Base-by-base conservation (phyloP, 73 alveolate genomes). In the Paramecium primaurelia region DNA sequence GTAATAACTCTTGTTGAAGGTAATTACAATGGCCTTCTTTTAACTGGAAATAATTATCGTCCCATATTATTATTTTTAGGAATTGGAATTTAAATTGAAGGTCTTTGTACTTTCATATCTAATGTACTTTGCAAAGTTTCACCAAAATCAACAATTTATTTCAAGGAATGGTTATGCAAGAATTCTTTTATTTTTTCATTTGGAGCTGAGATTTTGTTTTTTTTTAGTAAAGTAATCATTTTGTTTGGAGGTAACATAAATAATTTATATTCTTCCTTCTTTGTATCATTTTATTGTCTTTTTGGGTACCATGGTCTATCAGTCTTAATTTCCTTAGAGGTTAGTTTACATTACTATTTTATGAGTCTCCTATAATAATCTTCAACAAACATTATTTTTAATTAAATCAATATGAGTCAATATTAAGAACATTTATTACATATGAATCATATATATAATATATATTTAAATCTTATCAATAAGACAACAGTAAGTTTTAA, bases 221-320 rank as follows among this genome's bases (percentile, higher is more conserved):
- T 80, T 47, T 80, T 80, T 18, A 80, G 75, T 80, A 80, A 28
- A 14, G 77, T 45, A 2, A 42, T 30, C 47, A 80, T 44, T 25
- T 80, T 80, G 16, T 80, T 80, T 8, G 91, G 91, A 22, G 91
- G 91, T 28, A 80, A 64, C 44, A 47, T 44, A 49, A 80, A 80
- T 10, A 18, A 80, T 45, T 47, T 80, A 42, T 25, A 80, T 44
- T 80, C 91, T 77, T 80, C 91, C 38, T 25, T 25, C 26, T 32
- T 64, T 9, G 84, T 32, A 30, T 64, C 84, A 32, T 64, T 64
- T 64, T 64, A 64, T 3, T 2, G 49, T n/a, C 30, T 64, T 64
- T n/a, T 64, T 28, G 84, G 84, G 9, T 64, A 34, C 84, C 84
- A 64, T 32, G 84, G 84, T 34, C 84, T 64, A 28, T 64, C 84